A percentile compares a stretch with the other conserved stretches of the same genome.
Evolutionary conservation across 768 basidiomycete genomes (phyloP).

Genomic region (Boletus vinaceobasis): DNA sequence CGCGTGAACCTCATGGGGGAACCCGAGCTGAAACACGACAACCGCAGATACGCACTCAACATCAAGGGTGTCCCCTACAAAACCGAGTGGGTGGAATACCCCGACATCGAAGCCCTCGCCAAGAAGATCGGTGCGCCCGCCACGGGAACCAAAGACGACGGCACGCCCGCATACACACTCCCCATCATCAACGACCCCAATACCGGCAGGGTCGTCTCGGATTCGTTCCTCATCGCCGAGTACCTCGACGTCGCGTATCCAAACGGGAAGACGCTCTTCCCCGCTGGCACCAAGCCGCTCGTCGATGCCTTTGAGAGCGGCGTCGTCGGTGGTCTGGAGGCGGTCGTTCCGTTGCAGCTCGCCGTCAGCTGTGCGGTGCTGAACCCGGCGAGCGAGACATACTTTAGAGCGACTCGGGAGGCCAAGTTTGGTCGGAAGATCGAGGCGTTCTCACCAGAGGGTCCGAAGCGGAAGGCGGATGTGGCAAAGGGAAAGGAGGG

Average conservation of each 20-base stretch:
- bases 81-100: conserved; percentile 44
- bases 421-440: conserved; percentile 31
- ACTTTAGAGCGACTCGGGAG: conserved; percentile 36
- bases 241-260: conserved; percentile 47
- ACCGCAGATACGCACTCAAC: conserved; percentile 36
- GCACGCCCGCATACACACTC: conserved; percentile 35
- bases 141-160: conserved; percentile 29
- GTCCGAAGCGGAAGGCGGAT: conserved; percentile 22
- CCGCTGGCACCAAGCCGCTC: conserved; percentile 36
- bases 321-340: conserved; percentile 10
- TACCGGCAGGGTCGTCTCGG: conserved; percentile 33
- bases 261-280: conserved; percentile 37
- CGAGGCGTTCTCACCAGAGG: conserved; percentile 34
- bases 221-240: conserved; percentile 42
- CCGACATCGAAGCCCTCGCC: conserved; percentile 36
- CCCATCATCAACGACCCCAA: conserved; percentile 42
- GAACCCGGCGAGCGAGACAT: conserved; percentile 28
- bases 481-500: conserved; percentile 29
- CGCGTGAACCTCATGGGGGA: too few relatives aligned
- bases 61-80: conserved; percentile 39
- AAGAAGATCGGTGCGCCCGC: conserved; percentile 33
- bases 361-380: conserved; percentile 13
- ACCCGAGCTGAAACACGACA: too few relatives aligned
- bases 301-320: conserved; percentile 37
- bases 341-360: conserved; percentile 14